phyloP scores from a whole-genome alignment of 1,284 basidiomycete genomes.

The Fistulinella cinereoalba region DNA sequence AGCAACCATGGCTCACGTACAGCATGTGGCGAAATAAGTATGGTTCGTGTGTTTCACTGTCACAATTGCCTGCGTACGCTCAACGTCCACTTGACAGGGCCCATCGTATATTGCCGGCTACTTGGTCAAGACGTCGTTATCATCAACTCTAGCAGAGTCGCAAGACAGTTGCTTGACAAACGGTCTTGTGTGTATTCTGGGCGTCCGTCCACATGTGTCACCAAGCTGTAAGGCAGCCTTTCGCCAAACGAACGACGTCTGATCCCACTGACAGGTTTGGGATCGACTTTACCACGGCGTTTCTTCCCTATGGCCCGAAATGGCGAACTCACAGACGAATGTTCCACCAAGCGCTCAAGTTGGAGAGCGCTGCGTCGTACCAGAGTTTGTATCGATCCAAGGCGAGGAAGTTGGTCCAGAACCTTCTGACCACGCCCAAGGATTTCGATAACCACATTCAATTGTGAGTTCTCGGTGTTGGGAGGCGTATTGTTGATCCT shows the following conservation, averaged over 20 bases:
- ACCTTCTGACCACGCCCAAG: conserved; percentile 12
- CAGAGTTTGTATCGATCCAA: conserved; percentile 6
- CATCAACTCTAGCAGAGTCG: conserved; percentile 22
- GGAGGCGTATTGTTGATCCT: not conserved
- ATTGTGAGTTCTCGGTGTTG: conserved; percentile 12
- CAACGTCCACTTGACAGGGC: conserved; percentile 9
- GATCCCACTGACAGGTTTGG: conserved; percentile 15
- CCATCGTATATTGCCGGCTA: conserved; percentile 18
- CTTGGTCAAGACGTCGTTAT: conserved; percentile 24
- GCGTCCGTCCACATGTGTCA: conserved; percentile 10
- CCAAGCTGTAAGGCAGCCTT: conserved; percentile 18
- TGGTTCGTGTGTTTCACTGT: conserved; percentile 17
- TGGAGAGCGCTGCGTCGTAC: conserved; percentile 12
- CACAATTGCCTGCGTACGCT: not conserved
- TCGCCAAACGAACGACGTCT: no score
- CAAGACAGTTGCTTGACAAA: conserved; percentile 22
- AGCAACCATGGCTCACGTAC: conserved; percentile 32
- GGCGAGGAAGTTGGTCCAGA: conserved; percentile 5
- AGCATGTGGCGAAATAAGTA: conserved; percentile 21
- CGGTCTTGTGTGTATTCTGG: conserved; percentile 22
- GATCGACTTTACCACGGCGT: conserved; percentile 21
- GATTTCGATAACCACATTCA: conserved; percentile 8
- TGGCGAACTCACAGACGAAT: conserved; percentile 21
- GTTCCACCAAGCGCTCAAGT: conserved; percentile 14
- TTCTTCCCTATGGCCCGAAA: conserved; percentile 11